Percentiles rank a stretch among this genome's conserved stretches.
phyloP scores from a whole-genome alignment of 192 early-diverging fungal genomes.

The Coemansia guatemalensis region DNA sequence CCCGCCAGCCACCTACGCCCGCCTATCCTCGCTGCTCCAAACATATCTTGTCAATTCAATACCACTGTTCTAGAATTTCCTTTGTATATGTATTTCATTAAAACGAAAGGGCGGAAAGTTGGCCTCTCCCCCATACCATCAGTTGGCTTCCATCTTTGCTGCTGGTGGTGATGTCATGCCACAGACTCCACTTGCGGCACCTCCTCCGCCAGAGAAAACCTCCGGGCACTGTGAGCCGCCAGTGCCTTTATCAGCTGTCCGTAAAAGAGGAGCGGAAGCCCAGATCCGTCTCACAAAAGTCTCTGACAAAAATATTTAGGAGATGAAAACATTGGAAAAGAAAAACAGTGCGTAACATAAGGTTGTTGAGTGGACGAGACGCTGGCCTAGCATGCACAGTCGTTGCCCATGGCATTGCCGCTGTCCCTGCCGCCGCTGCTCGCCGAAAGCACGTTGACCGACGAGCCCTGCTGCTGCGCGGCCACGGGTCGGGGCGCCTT shows the following conservation, averaged over 20 bases:
- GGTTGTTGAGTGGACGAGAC: not conserved
- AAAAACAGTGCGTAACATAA: constrained; percentile 5
- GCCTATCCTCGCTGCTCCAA: not conserved
- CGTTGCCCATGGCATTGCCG: constrained; percentile 7
- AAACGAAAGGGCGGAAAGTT: not conserved
- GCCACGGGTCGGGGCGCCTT: constrained; percentile 40
- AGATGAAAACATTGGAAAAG: constrained; percentile 1
- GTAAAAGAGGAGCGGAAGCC: no score
- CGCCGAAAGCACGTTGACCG: constrained; percentile 36
- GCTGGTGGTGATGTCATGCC: no score
- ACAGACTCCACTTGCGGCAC: no score
- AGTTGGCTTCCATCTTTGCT: no score
- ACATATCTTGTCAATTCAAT: constrained; percentile 7
- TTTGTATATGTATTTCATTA: not conserved
- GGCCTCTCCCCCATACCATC: no score
- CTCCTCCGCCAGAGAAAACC: no score
- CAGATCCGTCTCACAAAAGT: not conserved
- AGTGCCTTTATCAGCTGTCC: no score
- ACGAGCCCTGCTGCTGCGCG: constrained; percentile 17
- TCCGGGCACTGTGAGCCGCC: no score
- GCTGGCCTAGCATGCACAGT: constrained; percentile 48
- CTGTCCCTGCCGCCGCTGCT: constrained; percentile 9
- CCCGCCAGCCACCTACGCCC: no score
- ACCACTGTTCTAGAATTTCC: not conserved
- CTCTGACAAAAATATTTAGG: not conserved